Evolutionary conservation across 805 yeast species (phyloP).

Genomic region (Myxozyma vanderwaltii): DNA sequence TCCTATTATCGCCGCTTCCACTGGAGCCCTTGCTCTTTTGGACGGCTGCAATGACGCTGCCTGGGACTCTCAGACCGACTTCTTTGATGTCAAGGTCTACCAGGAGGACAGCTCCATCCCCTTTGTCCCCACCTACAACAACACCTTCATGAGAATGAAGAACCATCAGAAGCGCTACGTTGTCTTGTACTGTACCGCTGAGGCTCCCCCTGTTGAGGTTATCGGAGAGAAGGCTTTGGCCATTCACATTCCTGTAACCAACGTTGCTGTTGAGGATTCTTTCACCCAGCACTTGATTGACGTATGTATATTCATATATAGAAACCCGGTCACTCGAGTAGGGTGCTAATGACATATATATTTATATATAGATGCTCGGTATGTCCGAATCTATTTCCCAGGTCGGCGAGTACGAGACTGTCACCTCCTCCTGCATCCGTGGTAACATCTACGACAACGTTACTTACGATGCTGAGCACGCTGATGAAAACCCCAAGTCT

Average conservation of each 20-base stretch:
- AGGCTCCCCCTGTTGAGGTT: slow-evolving; percentile 8
- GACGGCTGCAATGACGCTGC: slow-evolving; percentile 14
- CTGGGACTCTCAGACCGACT: slow-evolving; percentile 11
- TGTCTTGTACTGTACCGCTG: slow-evolving; percentile 14
- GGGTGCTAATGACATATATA: background rate
- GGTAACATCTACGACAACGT: slow-evolving; percentile 15
- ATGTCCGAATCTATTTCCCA: slow-evolving; percentile 11
- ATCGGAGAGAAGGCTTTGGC: background rate
- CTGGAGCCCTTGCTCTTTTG: slow-evolving; percentile 5
- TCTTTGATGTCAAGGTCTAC: slow-evolving; percentile 14
- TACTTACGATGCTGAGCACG: slow-evolving; percentile 7
- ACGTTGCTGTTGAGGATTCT: slow-evolving; percentile 9
- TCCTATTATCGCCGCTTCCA: background rate
- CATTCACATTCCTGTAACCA: slow-evolving; percentile 13
- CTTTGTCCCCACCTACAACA: slow-evolving; percentile 11
- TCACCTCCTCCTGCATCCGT: slow-evolving; percentile 17
- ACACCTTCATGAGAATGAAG: slow-evolving; percentile 3
- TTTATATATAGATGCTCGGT: slow-evolving; percentile 9
- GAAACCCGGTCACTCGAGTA: background rate
- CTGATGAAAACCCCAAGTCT: background rate
- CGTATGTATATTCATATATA: background rate
- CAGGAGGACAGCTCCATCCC: background rate
- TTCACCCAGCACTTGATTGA: slow-evolving; percentile 14
- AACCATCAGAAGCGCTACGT: slow-evolving; percentile 9
- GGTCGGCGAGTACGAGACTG: slow-evolving; percentile 13